These are phyloP conservation scores for Phytophthora chlamydospora DNA, from an alignment of 352 stramenopile genomes.

Conservation along the genomic window DNA sequence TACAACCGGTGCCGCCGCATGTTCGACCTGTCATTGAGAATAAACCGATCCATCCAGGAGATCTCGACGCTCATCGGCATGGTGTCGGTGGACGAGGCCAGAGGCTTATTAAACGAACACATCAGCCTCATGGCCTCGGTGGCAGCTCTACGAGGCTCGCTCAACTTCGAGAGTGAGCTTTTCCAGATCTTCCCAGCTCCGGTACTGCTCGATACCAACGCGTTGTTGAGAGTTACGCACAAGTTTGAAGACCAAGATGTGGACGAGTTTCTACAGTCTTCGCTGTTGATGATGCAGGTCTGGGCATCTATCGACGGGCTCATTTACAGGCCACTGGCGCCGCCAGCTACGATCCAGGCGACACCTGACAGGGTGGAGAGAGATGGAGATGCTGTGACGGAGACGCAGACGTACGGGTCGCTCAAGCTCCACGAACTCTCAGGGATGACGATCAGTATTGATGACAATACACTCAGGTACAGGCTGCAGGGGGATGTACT, in stretches of 20 bases:
- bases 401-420: slow-evolving; percentile 36
- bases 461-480: slow-evolving; percentile 87
- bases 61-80: slow-evolving; percentile 86
- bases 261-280: slow-evolving; percentile 56
- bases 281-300: slow-evolving; percentile 88
- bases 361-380: slow-evolving; percentile 13
- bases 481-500: slow-evolving; percentile 57
- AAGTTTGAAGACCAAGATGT: slow-evolving; percentile 45
- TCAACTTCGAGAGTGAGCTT: slow-evolving; percentile 88
- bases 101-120: slow-evolving; percentile 81
- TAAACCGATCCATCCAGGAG: slow-evolving; percentile 89
- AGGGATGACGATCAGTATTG: slow-evolving; percentile 85
- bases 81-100: slow-evolving; percentile 79
- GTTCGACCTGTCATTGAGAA: slow-evolving; percentile 88
- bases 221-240: slow-evolving; percentile 69
- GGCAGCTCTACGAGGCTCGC: slow-evolving; percentile 68
- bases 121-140: slow-evolving; percentile 87
- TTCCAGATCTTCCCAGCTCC: slow-evolving; percentile 86
- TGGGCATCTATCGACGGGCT: slow-evolving; percentile 84
- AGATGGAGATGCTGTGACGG: slow-evolving; percentile 10
- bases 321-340: slow-evolving; percentile 79
- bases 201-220: slow-evolving; percentile 80
- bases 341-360: slow-evolving; percentile 60
- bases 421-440: slow-evolving; percentile 84
- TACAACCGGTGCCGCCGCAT: slow-evolving; percentile 88